phyloP scores from a whole-genome alignment of 768 basidiomycete genomes.

The Xerocomus potaroensis region DNA sequence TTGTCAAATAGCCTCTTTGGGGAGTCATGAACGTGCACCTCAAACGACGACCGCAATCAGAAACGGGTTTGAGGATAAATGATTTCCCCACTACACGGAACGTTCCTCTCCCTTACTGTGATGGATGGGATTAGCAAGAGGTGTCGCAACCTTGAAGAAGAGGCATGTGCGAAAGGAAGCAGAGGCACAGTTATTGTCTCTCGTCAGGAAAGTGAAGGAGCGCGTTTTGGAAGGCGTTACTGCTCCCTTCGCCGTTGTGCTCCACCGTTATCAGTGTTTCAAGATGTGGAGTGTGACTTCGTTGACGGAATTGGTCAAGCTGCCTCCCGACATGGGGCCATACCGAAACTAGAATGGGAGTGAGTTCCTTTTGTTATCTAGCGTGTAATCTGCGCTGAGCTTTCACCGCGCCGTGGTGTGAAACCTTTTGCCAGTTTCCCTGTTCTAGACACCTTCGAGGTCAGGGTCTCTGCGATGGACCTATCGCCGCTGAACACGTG shows the following conservation, averaged over 20 bases:
- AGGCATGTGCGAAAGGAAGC: constrained; percentile 4
- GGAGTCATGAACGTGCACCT: constrained; percentile 2
- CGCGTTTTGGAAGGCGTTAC: constrained; percentile 5
- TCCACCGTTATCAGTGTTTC: constrained; percentile 4
- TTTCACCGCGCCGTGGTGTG: neutral
- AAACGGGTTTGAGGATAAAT: constrained; percentile 4
- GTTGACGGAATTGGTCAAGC: constrained; percentile 4
- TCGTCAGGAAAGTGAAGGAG: neutral
- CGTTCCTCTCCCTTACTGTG: constrained; percentile 3
- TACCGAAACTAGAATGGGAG: neutral
- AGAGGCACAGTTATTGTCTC: constrained; percentile 3
- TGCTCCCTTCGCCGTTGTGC: constrained; percentile 1
- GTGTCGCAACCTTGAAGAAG: constrained; percentile 10
- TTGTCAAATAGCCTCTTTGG: neutral
- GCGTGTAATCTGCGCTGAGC: neutral
- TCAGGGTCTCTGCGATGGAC: neutral
- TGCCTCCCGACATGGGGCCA: constrained; percentile 1
- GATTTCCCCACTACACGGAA: constrained; percentile 8
- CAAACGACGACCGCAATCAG: constrained; percentile 4
- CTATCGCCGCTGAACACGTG: neutral
- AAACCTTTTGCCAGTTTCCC: neutral
- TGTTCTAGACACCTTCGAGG: constrained; percentile 4
- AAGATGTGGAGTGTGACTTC: neutral
- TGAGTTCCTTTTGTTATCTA: neutral
- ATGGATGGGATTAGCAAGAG: constrained; percentile 8